Conservation (phyloP, 352 stramenopile species). For the Globisporangium sylvaticum region DNA sequence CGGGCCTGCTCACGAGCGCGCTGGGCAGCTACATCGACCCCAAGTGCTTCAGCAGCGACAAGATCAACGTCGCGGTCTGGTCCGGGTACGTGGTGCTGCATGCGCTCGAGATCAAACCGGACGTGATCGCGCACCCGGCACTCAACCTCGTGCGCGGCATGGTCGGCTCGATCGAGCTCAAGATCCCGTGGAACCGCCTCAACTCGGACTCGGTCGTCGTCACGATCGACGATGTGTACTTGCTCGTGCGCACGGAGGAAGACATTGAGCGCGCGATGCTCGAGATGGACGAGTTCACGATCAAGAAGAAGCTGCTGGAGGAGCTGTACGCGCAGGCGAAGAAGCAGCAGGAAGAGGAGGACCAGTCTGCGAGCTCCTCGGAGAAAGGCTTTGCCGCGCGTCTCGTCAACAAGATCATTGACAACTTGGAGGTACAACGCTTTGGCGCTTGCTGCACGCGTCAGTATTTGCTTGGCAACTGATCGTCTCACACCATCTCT, state of each 20-base stretch:
- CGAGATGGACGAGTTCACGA: conserved; percentile 71
- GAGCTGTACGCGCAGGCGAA: conserved; percentile 73
- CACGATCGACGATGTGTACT: conserved; percentile 85
- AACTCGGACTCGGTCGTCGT: conserved; percentile 85
- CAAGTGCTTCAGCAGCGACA: conserved; percentile 85
- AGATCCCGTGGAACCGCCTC: conserved; percentile 88
- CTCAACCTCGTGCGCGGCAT: conserved; percentile 74
- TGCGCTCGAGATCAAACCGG: conserved; percentile 75
- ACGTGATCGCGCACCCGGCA: conserved; percentile 60
- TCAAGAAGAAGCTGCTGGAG: conserved; percentile 85
- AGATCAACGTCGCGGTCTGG: conserved; percentile 87
- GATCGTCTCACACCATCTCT: not conserved
- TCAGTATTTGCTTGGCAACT: no score
- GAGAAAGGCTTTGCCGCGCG: conserved; percentile 75
- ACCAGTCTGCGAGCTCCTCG: not conserved
- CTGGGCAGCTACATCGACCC: conserved; percentile 87
- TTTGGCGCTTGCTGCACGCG: not conserved
- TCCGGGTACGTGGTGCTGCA: conserved; percentile 83
- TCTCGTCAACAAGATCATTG: conserved; percentile 87
- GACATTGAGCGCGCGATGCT: conserved; percentile 76
- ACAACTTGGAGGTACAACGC: conserved; percentile 73
- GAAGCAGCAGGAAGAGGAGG: conserved; percentile 42
- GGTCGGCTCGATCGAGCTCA: conserved; percentile 83
- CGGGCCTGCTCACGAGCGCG: conserved; percentile 77
- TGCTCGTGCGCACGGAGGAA: conserved; percentile 74